Conservation (phyloP, 2,329 filamentous ascomycete genomes). For the Trichoderma breve region DNA sequence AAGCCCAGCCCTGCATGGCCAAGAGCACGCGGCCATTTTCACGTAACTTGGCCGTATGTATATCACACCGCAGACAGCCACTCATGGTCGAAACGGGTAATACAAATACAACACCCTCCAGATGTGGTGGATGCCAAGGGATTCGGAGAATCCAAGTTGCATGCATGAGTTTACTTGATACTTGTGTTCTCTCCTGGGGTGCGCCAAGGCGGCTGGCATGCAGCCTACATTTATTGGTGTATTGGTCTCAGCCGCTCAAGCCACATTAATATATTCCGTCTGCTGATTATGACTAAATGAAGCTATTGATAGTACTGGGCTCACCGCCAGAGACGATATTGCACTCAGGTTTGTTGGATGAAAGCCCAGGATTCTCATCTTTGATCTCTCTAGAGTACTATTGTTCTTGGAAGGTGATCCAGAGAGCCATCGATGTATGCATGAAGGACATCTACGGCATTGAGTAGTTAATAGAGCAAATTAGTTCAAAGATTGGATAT, state of each 20-base stretch:
- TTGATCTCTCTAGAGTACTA: not conserved
- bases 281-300: not conserved
- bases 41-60: not conserved
- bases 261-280: constrained; percentile 4
- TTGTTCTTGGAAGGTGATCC: not conserved
- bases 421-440: not conserved
- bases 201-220: not conserved
- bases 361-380: too few relatives aligned
- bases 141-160: not conserved
- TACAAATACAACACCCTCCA: not conserved
- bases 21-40: not conserved
- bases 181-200: not conserved
- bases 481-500: not conserved
- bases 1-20: not conserved
- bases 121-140: not conserved
- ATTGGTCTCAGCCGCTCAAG: constrained; percentile 12
- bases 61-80: not conserved
- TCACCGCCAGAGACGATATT: not conserved
- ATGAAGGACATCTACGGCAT: not conserved
- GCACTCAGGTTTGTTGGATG: not conserved
- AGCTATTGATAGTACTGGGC: not conserved
- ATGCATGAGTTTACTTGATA: not conserved
- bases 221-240: not conserved
- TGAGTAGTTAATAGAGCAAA: not conserved
- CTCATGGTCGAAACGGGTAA: not conserved